Evolutionary conservation across 75 land plant genomes (phyloP).

Genomic region (Pinus tabuliformis): DNA sequence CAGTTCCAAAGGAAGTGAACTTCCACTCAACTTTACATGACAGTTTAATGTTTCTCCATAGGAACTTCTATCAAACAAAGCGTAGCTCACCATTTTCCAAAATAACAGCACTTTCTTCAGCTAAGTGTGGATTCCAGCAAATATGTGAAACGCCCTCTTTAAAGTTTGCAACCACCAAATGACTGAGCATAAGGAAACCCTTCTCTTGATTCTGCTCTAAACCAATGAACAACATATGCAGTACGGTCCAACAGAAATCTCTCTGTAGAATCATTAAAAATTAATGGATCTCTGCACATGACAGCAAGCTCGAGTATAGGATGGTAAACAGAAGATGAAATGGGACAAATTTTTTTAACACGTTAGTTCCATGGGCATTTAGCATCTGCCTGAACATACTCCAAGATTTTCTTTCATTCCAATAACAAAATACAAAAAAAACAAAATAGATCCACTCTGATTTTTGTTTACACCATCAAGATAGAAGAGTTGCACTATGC

Average conservation of each 20-base stretch:
- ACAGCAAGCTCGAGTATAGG: neutral
- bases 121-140: too few relatives aligned
- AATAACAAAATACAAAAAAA: neutral
- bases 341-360: neutral
- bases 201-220: conserved; percentile 4
- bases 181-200: neutral
- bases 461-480: neutral
- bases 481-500: conserved; percentile 7
- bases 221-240: conserved; percentile 4
- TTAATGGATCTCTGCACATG: too few relatives aligned
- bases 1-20: too few relatives aligned
- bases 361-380: neutral
- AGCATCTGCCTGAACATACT: neutral
- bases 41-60: too few relatives aligned
- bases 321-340: neutral
- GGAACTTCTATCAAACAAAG: too few relatives aligned
- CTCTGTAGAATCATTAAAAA: neutral
- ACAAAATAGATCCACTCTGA: neutral
- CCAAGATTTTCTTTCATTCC: neutral
- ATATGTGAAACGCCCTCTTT: too few relatives aligned
- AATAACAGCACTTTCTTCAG: too few relatives aligned
- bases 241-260: conserved; percentile 7
- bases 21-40: too few relatives aligned
- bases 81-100: too few relatives aligned
- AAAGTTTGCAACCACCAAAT: neutral